Evolutionary conservation across 176 grass and related monocot species (phyloP).

Genomic region (Lolium rigidum): DNA sequence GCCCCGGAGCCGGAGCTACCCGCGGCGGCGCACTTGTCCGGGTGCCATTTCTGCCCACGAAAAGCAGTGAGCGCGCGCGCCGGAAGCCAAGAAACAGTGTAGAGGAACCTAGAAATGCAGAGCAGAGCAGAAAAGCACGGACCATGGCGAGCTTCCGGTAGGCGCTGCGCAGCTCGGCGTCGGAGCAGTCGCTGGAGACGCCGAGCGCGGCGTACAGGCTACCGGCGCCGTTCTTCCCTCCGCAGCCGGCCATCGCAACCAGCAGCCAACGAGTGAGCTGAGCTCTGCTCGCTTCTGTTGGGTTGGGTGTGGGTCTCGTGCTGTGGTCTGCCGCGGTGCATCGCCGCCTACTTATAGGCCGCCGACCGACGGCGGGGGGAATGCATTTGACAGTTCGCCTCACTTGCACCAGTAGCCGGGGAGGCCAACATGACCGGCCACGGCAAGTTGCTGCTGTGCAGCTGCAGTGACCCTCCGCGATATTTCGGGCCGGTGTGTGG

Average conservation of each 20-base stretch:
- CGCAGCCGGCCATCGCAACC: conserved; percentile 34
- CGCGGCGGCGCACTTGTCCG: conserved; percentile 57
- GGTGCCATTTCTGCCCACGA: conserved; percentile 69
- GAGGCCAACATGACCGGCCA: not conserved
- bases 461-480: not conserved
- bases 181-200: conserved; percentile 70
- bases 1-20: conserved; percentile 31
- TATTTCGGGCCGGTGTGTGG: not conserved
- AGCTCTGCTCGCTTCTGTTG: not conserved
- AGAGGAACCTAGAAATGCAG: no score
- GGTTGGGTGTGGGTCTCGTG: not conserved
- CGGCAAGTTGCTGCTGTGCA: not conserved
- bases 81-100: not conserved
- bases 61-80: not conserved
- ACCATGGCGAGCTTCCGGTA: conserved; percentile 78
- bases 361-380: not conserved
- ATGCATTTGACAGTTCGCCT: conserved; percentile 26
- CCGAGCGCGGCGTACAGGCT: conserved; percentile 67
- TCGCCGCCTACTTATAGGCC: conserved; percentile 41
- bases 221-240: conserved; percentile 38
- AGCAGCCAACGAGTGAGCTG: not conserved
- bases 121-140: not conserved
- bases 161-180: conserved; percentile 65
- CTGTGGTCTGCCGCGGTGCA: not conserved
- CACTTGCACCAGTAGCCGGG: conserved; percentile 30